Evolutionary conservation across 139 green algal species (phyloP).

Genomic region (Edaphochlamys debaryana): DNA sequence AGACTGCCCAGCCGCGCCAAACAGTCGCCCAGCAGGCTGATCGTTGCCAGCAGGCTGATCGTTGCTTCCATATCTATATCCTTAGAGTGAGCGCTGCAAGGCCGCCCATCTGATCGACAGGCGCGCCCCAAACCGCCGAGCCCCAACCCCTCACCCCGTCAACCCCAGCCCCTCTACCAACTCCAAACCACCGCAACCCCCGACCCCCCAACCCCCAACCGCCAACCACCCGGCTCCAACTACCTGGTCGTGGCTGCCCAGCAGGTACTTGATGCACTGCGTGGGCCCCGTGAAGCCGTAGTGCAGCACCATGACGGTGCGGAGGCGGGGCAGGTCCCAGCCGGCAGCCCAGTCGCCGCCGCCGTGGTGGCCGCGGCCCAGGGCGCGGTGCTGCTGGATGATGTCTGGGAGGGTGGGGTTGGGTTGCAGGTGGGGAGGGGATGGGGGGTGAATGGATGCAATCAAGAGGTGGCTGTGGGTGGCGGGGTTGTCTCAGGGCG

Average conservation of each 20-base stretch:
- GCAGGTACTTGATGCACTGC: conserved; percentile 83
- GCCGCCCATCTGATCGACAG: no score
- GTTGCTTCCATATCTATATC: no score
- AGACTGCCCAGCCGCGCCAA: no score
- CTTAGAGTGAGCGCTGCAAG: no score
- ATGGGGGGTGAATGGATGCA: neutral
- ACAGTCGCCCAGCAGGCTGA: no score
- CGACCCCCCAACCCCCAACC: no score
- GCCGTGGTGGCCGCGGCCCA: conserved; percentile 66
- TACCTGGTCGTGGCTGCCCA: conserved; percentile 74
- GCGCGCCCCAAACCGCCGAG: no score
- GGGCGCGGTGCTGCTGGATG: conserved; percentile 56
- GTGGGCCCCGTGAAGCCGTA: conserved; percentile 64
- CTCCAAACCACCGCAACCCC: neutral
- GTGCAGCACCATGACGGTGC: conserved; percentile 69
- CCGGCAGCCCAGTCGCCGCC: conserved; percentile 65
- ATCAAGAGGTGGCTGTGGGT: neutral
- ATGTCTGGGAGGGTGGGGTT: conserved; percentile 41
- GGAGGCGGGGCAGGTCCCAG: conserved; percentile 64
- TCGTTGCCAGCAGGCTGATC: no score
- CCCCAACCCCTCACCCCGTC: no score
- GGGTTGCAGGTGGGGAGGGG: neutral
- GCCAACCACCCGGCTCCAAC: no score
- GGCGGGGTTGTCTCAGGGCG: neutral
- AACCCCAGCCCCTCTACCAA: neutral